These are phyloP conservation scores for Ammopiptanthus mongolicus DNA, from an alignment of 306 rosid genomes.

Conservation along the genomic window DNA sequence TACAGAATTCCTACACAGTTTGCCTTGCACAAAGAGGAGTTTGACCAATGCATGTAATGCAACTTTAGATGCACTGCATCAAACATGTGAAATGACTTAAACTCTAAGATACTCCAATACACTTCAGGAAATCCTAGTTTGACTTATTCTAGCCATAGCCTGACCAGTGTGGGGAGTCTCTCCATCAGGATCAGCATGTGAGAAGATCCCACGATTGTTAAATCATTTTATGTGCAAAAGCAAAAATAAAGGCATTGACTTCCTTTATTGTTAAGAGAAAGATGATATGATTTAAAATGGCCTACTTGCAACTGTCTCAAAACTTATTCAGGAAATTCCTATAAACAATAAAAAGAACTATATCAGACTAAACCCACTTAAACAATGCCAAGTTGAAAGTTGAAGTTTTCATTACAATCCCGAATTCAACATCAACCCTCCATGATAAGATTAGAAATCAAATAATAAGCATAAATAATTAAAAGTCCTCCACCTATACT, in stretches of 20 bases:
- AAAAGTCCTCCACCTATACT: neutral
- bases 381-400: neutral
- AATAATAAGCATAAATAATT: neutral
- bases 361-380: neutral
- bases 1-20: neutral
- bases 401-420: neutral
- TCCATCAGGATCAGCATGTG: neutral
- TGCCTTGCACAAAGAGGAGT: slow-evolving; percentile 1
- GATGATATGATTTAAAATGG: neutral
- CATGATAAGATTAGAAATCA: slow-evolving; percentile 1
- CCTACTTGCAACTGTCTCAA: neutral
- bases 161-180: slow-evolving; percentile 6
- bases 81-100: neutral
- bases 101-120: neutral
- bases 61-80: slow-evolving; percentile 11
- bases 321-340: neutral
- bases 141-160: neutral
- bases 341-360: neutral
- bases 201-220: neutral
- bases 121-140: neutral
- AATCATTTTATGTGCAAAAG: slow-evolving; percentile 12
- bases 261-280: neutral
- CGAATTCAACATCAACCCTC: neutral
- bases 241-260: neutral
- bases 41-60: neutral